Evolutionary conservation across 805 yeast genomes (phyloP).

Genomic region (Ogataea allantospora): DNA sequence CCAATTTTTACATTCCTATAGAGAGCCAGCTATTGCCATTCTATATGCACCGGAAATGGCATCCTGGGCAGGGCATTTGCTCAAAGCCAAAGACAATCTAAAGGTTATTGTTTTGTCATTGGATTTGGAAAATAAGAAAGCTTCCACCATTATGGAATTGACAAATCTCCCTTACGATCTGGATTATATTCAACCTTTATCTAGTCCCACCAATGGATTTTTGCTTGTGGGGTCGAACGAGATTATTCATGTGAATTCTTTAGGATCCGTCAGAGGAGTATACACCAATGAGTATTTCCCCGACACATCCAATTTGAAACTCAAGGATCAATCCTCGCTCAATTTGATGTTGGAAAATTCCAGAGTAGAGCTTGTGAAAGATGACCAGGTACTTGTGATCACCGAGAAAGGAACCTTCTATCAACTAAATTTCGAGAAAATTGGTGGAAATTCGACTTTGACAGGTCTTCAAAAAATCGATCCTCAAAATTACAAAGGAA

Average conservation of each 20-base stretch:
- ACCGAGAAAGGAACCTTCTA: slow-evolving; percentile 44
- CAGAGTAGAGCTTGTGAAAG: slow-evolving; percentile 34
- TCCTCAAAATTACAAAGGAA: slow-evolving; percentile 20
- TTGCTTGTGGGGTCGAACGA: slow-evolving; percentile 73
- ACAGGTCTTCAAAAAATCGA: slow-evolving; percentile 25
- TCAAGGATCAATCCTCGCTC: slow-evolving; percentile 48
- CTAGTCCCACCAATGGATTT: slow-evolving; percentile 66
- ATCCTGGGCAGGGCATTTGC: slow-evolving; percentile 79
- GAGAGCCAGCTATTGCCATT: slow-evolving; percentile 67
- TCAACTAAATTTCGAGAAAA: slow-evolving; percentile 31
- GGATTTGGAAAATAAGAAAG: slow-evolving; percentile 53
- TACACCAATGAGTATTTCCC: slow-evolving; percentile 58
- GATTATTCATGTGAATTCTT: slow-evolving; percentile 72
- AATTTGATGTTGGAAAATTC: slow-evolving; percentile 58
- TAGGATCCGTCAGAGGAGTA: slow-evolving; percentile 64
- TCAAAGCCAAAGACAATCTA: slow-evolving; percentile 60
- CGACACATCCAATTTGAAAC: slow-evolving; percentile 37
- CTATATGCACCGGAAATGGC: slow-evolving; percentile 33
- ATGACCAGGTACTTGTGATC: slow-evolving; percentile 39
- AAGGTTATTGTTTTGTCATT: slow-evolving; percentile 64
- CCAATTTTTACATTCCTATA: slow-evolving; percentile 67
- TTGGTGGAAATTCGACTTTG: slow-evolving; percentile 37
- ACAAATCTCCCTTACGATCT: slow-evolving; percentile 73
- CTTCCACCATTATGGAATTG: slow-evolving; percentile 67
- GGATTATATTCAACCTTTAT: slow-evolving; percentile 60